Base-by-base conservation (phyloP, 306 rosid species). In the Ormosia semicastrata region DNA sequence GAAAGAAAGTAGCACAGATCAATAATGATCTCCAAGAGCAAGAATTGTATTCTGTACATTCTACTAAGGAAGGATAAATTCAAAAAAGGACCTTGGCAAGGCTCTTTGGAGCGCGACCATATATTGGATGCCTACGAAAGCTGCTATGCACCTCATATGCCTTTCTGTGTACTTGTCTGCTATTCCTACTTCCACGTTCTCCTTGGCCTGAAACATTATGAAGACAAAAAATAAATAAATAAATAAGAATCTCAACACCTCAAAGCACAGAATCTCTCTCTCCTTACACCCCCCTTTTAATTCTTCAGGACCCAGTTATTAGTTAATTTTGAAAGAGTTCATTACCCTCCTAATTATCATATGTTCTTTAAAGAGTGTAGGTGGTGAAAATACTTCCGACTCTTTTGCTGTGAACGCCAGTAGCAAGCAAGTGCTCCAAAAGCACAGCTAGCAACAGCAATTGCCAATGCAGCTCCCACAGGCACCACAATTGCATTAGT, bases 321-420 rank as follows among this genome's bases (percentile, higher is more conserved):
- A 83, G 49, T 86, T 83, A 66, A 59, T 85, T 77, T 87, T 85
- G 91, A 89, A 86, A 83, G 86, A 88, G 87, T 89, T 84, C 83
- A 89, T 90, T 91, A 92, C 92, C 94, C 98, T 93, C 92, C 94
- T 88, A 91, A 89, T 87, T 73, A 93, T 95, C 94, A 95, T 74
- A 95, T 90, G 91, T 87, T 93, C 94, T 95, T 93, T 87, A 87
- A 89, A 93, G 97, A 91, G 92, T 87, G 91, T 87, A 90, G 98
- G 79, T 91, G 94, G 91, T 90, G 97, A 68, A 86, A 92, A 92
- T 93, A 95, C 99, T 95, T 95, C 92, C 97, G 98, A 87, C 96
- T 95, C 95, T 95, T 95, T 70, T 95, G 99, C 84, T 89, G 97
- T 1, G 98, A 95, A 15, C 99, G 98, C 99, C 99, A 95, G 91